Evolutionary conservation across 2,329 filamentous ascomycete genomes (phyloP), one percentile per base, ranked within the genome.

Genomic region (Septoria petroselini): DNA sequence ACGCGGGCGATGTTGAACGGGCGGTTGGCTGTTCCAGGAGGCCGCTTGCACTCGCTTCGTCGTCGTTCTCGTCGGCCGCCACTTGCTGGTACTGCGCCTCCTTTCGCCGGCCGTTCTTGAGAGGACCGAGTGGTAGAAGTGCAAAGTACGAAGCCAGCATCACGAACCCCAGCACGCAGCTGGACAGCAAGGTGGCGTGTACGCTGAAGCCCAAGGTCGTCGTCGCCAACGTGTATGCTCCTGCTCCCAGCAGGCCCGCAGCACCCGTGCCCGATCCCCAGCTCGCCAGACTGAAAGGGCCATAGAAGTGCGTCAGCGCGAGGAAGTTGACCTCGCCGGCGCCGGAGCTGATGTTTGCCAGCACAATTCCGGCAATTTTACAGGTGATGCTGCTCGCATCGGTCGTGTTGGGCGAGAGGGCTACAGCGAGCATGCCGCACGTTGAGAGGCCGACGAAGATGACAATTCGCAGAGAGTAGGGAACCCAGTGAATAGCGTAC

Each of bases 301-400:
- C 93, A 63, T 97, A 97, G 72, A 86, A 96, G 67, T 97, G 91
- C 11, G 91, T 95, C 63, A 98, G 71, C 1, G 89, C 86, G 4
- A 98, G 73, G 65, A 97, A 96, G 69, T 86, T 94, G 52, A 96
- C 75, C 72, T 97, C 93, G 25, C 93, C 93, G 14, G 79, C 87
- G 12, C 93, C 93, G 55, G 85, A 89, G 60, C 87, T 88, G 42
- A 97, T 70, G 62, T 88, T 95, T 1, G 91, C 89, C 40, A 97
- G 73, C 31, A 90, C 80, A 14, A 97, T 86, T 8, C 93, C 93
- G 1, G 82, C 75, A 68, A 97, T 80, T 70, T 95, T 95, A 1
- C 79, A 76, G 33, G 94, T 84, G 0, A 86, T 81, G 9, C 73
- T 74, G 7, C 73, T 73, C 4, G 61, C 58, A 29, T 60, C 59